Conservation (phyloP, 306 rosid species). For the Trifolium pratense region DNA sequence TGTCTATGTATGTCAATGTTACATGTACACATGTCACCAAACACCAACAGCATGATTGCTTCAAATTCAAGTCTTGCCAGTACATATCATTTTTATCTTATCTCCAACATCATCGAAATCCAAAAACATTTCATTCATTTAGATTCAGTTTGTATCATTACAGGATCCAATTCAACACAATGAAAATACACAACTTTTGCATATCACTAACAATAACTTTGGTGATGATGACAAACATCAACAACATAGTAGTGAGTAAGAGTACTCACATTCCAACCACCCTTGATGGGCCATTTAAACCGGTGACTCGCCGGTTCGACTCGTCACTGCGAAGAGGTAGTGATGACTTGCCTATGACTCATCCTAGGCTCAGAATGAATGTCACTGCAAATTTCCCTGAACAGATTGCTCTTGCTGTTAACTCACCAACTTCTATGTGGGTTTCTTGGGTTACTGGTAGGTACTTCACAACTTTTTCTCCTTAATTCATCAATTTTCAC, state of each 20-base stretch:
- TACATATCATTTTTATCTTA: background rate
- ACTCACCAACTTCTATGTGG: conserved; percentile 85
- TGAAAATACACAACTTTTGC: conserved; percentile 49
- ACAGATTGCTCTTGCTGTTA: conserved; percentile 83
- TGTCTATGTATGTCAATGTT: background rate
- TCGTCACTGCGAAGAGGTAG: conserved; percentile 72
- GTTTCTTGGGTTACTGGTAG: conserved; percentile 93
- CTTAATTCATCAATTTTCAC: conserved; percentile 14
- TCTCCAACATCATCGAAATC: background rate
- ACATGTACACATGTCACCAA: conserved; percentile 19
- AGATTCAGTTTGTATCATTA: conserved; percentile 16
- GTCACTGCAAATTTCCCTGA: conserved; percentile 76
- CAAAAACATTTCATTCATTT: background rate
- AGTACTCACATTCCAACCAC: conserved; percentile 64
- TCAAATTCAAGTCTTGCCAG: conserved; percentile 13
- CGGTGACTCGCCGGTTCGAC: conserved; percentile 70
- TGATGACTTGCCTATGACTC: conserved; percentile 84
- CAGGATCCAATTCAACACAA: conserved; percentile 16
- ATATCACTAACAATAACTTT: conserved; percentile 40
- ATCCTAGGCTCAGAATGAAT: conserved; percentile 81
- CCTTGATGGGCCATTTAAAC: conserved; percentile 83
- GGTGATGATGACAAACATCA: conserved; percentile 27
- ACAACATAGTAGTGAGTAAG: conserved; percentile 43
- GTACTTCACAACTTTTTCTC: conserved; percentile 11
- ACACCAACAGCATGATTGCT: background rate